These are phyloP conservation scores for Grosmannia serpens DNA, from an alignment of 2,329 filamentous ascomycete genomes.

Conservation along the genomic window DNA sequence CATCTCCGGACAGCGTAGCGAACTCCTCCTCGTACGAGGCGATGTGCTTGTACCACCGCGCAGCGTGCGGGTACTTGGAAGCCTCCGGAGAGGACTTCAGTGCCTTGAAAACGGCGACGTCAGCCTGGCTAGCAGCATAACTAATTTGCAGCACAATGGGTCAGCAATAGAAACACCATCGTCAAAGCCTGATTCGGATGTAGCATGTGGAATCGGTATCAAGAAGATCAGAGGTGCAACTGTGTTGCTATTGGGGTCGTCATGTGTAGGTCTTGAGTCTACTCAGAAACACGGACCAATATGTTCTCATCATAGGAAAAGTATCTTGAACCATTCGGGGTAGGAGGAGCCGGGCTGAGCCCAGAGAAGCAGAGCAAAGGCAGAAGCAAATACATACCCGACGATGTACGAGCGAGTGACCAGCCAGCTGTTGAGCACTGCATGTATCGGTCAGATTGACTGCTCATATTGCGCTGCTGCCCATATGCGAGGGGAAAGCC, in stretches of 20 bases:
- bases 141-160: constrained; percentile 18
- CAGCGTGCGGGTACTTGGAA: constrained; percentile 83
- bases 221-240: constrained; percentile 54
- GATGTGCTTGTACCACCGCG: constrained; percentile 99
- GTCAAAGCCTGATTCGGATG: background rate
- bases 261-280: constrained; percentile 74
- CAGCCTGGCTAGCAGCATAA: constrained; percentile 73
- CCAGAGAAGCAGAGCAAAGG: constrained; percentile 1
- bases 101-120: constrained; percentile 91
- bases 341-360: constrained; percentile 26
- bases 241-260: constrained; percentile 52
- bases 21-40: constrained; percentile 89
- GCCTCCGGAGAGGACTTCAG: constrained; percentile 63
- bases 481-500: background rate
- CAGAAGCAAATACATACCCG: constrained; percentile 47
- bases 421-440: constrained; percentile 55
- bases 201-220: background rate
- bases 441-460: constrained; percentile 7
- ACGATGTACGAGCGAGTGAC: constrained; percentile 62
- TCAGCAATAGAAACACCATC: background rate
- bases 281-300: constrained; percentile 83
- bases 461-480: background rate
- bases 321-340: background rate
- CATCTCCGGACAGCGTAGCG: constrained; percentile 78
- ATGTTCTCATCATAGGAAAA: constrained; percentile 54